Conservation (phyloP, 148 eudicot genomes). For the Pharnaceum exiguum region DNA sequence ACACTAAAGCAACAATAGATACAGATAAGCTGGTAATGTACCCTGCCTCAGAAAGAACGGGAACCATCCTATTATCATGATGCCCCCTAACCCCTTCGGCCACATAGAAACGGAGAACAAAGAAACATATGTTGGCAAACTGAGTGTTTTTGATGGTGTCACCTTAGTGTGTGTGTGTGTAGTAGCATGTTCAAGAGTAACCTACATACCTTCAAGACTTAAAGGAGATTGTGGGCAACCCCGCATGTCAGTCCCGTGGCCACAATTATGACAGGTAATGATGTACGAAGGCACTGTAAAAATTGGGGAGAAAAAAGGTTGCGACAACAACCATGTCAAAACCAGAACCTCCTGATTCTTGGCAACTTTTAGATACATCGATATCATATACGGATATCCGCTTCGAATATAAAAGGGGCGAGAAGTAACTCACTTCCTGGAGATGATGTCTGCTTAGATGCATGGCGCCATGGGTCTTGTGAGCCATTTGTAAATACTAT, state of each 20-base stretch:
- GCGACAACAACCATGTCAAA: not conserved
- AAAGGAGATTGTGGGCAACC: constrained; percentile 95
- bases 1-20: not conserved
- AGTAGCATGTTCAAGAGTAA: not conserved
- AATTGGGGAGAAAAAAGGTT: constrained; percentile 4
- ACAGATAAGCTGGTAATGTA: no score
- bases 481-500: constrained; percentile 98
- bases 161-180: not conserved
- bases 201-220: constrained; percentile 71
- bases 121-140: not conserved
- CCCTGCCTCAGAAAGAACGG: no score
- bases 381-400: not conserved
- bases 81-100: no score
- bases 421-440: constrained; percentile 50
- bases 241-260: constrained; percentile 92
- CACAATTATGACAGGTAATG: constrained; percentile 82
- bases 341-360: not conserved
- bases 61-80: no score
- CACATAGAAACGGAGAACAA: no score
- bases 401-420: not conserved
- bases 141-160: not conserved
- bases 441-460: constrained; percentile 88
- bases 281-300: constrained; percentile 82
- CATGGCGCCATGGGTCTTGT: constrained; percentile 99
- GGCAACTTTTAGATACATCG: not conserved